Conservation (phyloP, 164 flowering plant genomes). For the Vitis rotundifolia region DNA sequence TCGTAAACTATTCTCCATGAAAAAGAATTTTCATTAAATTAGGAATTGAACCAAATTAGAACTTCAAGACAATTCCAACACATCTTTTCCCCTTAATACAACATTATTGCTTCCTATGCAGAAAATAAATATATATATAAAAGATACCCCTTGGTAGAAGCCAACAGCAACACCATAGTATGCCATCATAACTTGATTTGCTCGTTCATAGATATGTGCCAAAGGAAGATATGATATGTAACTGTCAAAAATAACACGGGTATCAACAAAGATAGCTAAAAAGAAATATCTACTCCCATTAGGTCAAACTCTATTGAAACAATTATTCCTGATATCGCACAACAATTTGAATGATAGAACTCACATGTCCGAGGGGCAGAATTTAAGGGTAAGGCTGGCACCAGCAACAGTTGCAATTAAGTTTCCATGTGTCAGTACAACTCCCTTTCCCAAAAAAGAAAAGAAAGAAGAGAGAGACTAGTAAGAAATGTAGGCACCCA, state of each 20-base stretch:
- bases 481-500: not conserved
- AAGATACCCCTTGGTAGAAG: conserved; percentile 74
- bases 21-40: no score
- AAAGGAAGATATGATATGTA: conserved; percentile 77
- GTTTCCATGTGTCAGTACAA: conserved; percentile 75
- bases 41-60: no score
- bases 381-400: conserved; percentile 21
- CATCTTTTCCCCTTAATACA: no score
- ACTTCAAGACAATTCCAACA: no score
- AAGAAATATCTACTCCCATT: no score
- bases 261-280: no score
- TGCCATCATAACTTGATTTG: conserved; percentile 45
- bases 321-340: no score
- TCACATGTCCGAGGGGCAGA: conserved; percentile 59
- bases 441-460: conserved; percentile 53
- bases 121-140: no score
- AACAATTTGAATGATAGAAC: conserved; percentile 15
- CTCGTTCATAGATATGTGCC: conserved; percentile 80
- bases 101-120: no score
- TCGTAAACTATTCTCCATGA: no score
- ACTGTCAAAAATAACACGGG: conserved; percentile 25
- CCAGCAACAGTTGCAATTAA: conserved; percentile 83
- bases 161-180: conserved; percentile 73
- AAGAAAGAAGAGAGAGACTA: not conserved
- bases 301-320: no score